phyloP scores from a whole-genome alignment of 2,329 filamentous ascomycete species.

The Sporothrix protearum region DNA sequence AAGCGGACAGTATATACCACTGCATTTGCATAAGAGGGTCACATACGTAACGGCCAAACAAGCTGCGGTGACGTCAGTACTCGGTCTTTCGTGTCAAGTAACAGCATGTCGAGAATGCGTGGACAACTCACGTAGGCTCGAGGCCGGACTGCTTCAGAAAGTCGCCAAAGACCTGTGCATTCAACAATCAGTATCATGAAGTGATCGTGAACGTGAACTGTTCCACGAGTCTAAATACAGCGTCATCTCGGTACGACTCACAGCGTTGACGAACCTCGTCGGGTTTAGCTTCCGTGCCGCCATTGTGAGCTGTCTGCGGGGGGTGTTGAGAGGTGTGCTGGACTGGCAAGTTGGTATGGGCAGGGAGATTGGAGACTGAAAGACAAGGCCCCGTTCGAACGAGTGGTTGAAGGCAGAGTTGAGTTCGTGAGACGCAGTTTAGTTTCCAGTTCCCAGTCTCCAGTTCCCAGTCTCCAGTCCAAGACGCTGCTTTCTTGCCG shows the following conservation, averaged over 20 bases:
- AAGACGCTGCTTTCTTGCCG: background rate
- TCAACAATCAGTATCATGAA: too few relatives aligned
- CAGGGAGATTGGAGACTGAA: background rate
- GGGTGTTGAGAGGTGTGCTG: background rate
- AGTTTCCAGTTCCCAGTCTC: too few relatives aligned
- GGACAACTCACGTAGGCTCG: conserved; percentile 73
- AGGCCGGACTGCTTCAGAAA: conserved; percentile 83
- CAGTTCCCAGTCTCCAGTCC: too few relatives aligned
- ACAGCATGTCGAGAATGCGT: too few relatives aligned
- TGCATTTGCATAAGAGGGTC: background rate
- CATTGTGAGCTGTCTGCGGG: conserved; percentile 28
- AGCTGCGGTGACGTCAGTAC: conserved; percentile 30
- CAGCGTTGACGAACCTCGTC: conserved; percentile 36
- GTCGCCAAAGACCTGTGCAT: conserved; percentile 69
- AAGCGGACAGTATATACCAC: too few relatives aligned
- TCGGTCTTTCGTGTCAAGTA: background rate
- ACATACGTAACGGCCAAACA: conserved; percentile 43
- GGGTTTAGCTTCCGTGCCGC: conserved; percentile 33
- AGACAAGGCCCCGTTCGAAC: background rate
- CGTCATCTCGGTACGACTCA: conserved; percentile 22
- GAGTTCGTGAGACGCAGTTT: too few relatives aligned
- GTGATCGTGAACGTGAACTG: too few relatives aligned
- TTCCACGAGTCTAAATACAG: too few relatives aligned
- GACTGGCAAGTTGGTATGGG: background rate
- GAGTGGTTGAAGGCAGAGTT: background rate